Percentiles rank a stretch among this genome's conserved stretches.
These are phyloP conservation scores for Cephaloascus albidus DNA, from an alignment of 805 yeast species.

Conservation along the genomic window DNA sequence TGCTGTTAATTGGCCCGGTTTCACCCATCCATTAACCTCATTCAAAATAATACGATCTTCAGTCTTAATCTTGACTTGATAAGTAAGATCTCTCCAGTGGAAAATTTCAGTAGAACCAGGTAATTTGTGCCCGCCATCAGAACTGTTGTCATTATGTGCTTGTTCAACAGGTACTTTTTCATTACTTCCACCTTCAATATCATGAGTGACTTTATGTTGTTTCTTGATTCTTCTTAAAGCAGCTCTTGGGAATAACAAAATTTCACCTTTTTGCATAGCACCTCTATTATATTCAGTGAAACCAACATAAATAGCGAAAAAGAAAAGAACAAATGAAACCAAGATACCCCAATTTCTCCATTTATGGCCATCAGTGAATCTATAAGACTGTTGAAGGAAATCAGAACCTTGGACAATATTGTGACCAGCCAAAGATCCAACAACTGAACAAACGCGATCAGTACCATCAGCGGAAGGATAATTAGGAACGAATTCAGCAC, in stretches of 20 bases:
- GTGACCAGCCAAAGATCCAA: too few species aligned
- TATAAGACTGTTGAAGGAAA: too few species aligned
- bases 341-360: slow-evolving; percentile 64
- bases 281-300: slow-evolving; percentile 22
- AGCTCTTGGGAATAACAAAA: slow-evolving; percentile 46
- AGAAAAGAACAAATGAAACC: slow-evolving; percentile 44
- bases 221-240: slow-evolving; percentile 38
- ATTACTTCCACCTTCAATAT: slow-evolving; percentile 20
- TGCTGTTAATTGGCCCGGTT: slow-evolving; percentile 77
- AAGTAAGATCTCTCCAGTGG: slow-evolving; percentile 72
- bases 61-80: slow-evolving; percentile 54
- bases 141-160: slow-evolving; percentile 7
- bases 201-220: slow-evolving; percentile 12
- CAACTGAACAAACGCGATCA: too few species aligned
- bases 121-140: slow-evolving; percentile 14
- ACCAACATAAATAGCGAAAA: slow-evolving; percentile 28
- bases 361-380: slow-evolving; percentile 35
- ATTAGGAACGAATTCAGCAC: slow-evolving; percentile 39
- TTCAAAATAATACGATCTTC: slow-evolving; percentile 53
- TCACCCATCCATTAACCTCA: slow-evolving; percentile 74
- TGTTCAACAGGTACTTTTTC: slow-evolving; percentile 6
- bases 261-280: slow-evolving; percentile 22
- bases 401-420: too few species aligned
- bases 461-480: too few species aligned
- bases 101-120: slow-evolving; percentile 36